Evolutionary conservation across 164 flowering plant species (phyloP).

Genomic region (Magnolia changhungtana): DNA sequence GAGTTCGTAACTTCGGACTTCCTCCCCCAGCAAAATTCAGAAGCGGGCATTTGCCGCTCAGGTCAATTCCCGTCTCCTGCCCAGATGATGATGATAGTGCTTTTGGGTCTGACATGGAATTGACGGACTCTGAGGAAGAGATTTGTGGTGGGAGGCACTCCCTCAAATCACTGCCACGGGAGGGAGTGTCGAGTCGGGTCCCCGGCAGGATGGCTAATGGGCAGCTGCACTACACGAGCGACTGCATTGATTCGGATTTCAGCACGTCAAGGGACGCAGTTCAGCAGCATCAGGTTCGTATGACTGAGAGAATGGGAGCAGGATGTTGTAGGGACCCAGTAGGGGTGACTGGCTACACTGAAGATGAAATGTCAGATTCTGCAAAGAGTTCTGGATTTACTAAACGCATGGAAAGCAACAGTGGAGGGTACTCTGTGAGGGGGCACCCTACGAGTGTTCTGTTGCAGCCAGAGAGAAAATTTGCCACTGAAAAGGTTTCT

Average conservation of each 20-base stretch:
- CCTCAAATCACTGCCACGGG: conserved; percentile 46
- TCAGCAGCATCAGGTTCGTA: conserved; percentile 6
- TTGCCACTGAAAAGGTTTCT: conserved; percentile 34
- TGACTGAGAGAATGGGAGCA: conserved; percentile 20
- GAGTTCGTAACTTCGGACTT: conserved; percentile 46
- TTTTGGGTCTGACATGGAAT: conserved; percentile 64
- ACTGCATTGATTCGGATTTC: conserved; percentile 27
- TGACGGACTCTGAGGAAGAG: conserved; percentile 62
- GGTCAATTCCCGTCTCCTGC: conserved; percentile 35
- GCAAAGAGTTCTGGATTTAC: conserved; percentile 71
- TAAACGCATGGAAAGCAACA: conserved; percentile 36
- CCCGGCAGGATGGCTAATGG: conserved; percentile 18
- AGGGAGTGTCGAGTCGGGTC: conserved; percentile 17
- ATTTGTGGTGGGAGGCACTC: conserved; percentile 58
- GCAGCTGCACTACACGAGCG: conserved; percentile 20
- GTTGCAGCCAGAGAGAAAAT: conserved; percentile 32
- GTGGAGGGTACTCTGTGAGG: conserved; percentile 31
- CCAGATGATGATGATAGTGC: conserved; percentile 33
- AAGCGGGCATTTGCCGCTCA: conserved; percentile 60
- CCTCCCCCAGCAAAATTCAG: conserved; percentile 63
- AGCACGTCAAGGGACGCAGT: conserved; percentile 29
- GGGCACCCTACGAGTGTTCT: conserved; percentile 55
- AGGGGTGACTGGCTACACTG: conserved; percentile 37
- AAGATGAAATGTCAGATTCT: conserved; percentile 75
- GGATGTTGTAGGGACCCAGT: conserved; percentile 34